Evolutionary conservation across 768 basidiomycete genomes (phyloP).

Genomic region (Amanita rubescens): DNA sequence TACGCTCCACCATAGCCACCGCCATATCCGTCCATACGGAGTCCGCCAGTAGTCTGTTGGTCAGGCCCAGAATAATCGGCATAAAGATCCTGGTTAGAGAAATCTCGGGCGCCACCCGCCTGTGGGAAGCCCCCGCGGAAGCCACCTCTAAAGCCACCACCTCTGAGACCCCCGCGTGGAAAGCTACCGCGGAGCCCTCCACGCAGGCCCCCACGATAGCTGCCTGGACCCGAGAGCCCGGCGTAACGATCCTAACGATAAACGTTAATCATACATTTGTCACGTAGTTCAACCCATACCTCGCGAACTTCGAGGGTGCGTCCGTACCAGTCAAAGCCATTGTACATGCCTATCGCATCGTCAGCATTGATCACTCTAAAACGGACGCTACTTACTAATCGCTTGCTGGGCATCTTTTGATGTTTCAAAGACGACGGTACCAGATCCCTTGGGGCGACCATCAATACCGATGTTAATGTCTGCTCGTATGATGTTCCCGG

Average conservation of each 20-base stretch:
- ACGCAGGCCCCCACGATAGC: constrained; percentile 54
- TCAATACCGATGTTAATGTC: constrained; percentile 93
- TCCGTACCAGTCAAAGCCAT: constrained; percentile 97
- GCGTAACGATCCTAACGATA: constrained; percentile 78
- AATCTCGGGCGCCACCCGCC: constrained; percentile 56
- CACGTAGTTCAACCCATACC: constrained; percentile 35
- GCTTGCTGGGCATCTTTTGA: constrained; percentile 87
- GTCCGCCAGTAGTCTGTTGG: constrained; percentile 41
- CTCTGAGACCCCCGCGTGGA: constrained; percentile 19
- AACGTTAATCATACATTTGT: not conserved
- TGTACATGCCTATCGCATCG: constrained; percentile 72
- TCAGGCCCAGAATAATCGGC: constrained; percentile 92
- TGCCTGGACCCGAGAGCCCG: constrained; percentile 67
- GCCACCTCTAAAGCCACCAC: constrained; percentile 41
- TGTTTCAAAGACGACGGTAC: constrained; percentile 95
- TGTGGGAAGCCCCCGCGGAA: constrained; percentile 42
- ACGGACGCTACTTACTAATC: constrained; percentile 56
- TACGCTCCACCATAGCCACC: constrained; percentile 25
- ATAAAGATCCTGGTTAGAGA: constrained; percentile 85
- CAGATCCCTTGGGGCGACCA: constrained; percentile 91
- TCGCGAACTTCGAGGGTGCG: constrained; percentile 93
- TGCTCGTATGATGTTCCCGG: constrained; percentile 91
- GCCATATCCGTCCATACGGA: constrained; percentile 30
- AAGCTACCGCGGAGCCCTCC: constrained; percentile 44
- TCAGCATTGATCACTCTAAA: not conserved